phyloP scores from a whole-genome alignment of 2,329 filamentous ascomycete genomes.

The Neonectria neomacrospora region DNA sequence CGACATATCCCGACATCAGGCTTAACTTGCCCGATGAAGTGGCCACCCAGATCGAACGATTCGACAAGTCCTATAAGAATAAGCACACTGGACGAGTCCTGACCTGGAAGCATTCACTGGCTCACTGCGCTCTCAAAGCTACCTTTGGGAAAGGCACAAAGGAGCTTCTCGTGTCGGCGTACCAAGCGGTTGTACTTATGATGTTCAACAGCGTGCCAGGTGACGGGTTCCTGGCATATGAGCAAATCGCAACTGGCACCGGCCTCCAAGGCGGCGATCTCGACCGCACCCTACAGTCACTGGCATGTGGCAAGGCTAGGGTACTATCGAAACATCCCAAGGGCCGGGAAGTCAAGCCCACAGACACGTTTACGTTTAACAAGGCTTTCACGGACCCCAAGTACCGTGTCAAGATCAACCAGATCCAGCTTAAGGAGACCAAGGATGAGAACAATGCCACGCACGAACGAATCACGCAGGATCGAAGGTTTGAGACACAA shows the following conservation, averaged over 20 bases:
- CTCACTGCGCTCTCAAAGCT: constrained; percentile 87
- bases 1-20: constrained; percentile 80
- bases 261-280: constrained; percentile 82
- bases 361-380: constrained; percentile 89
- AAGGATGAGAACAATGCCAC: constrained; percentile 94
- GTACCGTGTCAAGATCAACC: constrained; percentile 96
- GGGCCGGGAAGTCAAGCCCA: constrained; percentile 79
- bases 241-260: constrained; percentile 78
- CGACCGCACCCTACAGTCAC: constrained; percentile 89
- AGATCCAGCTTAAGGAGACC: constrained; percentile 97
- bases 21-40: constrained; percentile 82
- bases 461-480: constrained; percentile 87
- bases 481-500: constrained; percentile 95
- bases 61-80: constrained; percentile 85
- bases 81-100: constrained; percentile 91
- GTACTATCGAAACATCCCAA: constrained; percentile 88
- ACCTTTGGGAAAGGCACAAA: constrained; percentile 83
- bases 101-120: constrained; percentile 93
- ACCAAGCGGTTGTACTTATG: constrained; percentile 90
- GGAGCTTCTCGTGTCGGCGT: constrained; percentile 89
- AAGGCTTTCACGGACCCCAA: constrained; percentile 80
- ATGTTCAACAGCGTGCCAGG: constrained; percentile 80
- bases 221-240: constrained; percentile 76
- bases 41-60: constrained; percentile 79
- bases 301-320: constrained; percentile 89